These are phyloP conservation scores for Fusarium sp. DNA, from an alignment of 2,329 filamentous ascomycete genomes.

Conservation along the genomic window DNA sequence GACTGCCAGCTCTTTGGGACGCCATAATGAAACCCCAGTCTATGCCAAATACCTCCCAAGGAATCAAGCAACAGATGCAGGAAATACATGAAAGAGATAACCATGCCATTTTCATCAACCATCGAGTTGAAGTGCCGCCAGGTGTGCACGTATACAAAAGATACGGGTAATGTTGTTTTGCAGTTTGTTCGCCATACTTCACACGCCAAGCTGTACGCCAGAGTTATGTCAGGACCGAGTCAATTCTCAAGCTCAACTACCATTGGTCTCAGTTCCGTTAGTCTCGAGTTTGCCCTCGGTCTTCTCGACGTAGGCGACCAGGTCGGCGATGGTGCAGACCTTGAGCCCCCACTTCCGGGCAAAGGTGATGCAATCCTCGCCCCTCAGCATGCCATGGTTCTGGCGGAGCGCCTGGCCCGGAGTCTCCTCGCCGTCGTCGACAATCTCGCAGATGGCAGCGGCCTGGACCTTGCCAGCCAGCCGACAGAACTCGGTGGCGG, in stretches of 20 bases:
- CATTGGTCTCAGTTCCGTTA: constrained; percentile 52
- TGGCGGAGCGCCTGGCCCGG: constrained; percentile 76
- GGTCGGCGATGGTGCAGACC: constrained; percentile 94
- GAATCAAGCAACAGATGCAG: constrained; percentile 42
- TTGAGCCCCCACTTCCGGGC: constrained; percentile 90
- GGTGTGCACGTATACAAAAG: constrained; percentile 20
- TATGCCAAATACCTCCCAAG: constrained; percentile 32
- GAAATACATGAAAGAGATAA: constrained; percentile 33
- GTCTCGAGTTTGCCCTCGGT: constrained; percentile 74
- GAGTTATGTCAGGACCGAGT: not conserved
- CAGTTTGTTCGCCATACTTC: constrained; percentile 7
- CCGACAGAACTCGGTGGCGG: constrained; percentile 90
- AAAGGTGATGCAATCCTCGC: constrained; percentile 90
- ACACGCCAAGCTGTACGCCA: not conserved
- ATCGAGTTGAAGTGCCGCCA: constrained; percentile 14
- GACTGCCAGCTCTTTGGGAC: constrained; percentile 38
- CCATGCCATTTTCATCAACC: constrained; percentile 23
- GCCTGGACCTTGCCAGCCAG: constrained; percentile 84
- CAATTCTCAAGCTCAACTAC: constrained; percentile 30
- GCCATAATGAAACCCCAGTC: constrained; percentile 40
- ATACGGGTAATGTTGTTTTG: constrained; percentile 5
- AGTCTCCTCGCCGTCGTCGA: constrained; percentile 85
- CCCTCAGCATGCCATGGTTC: constrained; percentile 90
- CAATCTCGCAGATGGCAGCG: constrained; percentile 91
- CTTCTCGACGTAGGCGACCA: constrained; percentile 85